Evolutionary conservation across 2,329 filamentous ascomycete species (phyloP).

Genomic region (Colletotrichum lentis): DNA sequence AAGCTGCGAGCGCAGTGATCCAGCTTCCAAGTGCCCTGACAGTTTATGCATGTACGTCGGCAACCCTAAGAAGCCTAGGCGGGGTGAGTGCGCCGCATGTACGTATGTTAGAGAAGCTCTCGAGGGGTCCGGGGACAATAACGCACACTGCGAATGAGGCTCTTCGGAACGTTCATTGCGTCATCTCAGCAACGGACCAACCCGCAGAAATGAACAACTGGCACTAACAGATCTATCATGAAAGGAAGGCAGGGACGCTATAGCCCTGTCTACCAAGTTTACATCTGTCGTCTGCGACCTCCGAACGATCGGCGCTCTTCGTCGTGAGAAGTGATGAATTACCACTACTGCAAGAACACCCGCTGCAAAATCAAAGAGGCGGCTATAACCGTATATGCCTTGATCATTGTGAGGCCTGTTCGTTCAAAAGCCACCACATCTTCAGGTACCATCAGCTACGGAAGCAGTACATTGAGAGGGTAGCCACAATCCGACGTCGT

Average conservation of each 20-base stretch:
- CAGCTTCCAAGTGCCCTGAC: slow-evolving; percentile 44
- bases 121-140: slow-evolving; percentile 43
- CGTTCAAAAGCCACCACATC: no score
- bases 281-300: not conserved
- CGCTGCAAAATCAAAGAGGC: not conserved
- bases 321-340: not conserved
- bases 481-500: no score
- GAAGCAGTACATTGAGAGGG: not conserved
- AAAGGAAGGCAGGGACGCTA: not conserved
- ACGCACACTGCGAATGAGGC: no score
- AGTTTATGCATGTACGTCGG: slow-evolving; percentile 52
- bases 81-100: slow-evolving; percentile 47
- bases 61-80: slow-evolving; percentile 45
- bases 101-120: slow-evolving; percentile 43
- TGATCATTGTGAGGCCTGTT: no score
- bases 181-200: no score
- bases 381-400: not conserved
- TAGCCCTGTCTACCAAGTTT: not conserved
- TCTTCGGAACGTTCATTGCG: not conserved
- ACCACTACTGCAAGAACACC: not conserved
- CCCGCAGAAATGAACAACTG: not conserved
- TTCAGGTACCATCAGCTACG: not conserved
- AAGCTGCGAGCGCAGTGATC: slow-evolving; percentile 49
- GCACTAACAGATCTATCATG: not conserved
- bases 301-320: not conserved